Evolutionary conservation across 73 alveolate species (phyloP).

Genomic region (Paramecium primaurelia): DNA sequence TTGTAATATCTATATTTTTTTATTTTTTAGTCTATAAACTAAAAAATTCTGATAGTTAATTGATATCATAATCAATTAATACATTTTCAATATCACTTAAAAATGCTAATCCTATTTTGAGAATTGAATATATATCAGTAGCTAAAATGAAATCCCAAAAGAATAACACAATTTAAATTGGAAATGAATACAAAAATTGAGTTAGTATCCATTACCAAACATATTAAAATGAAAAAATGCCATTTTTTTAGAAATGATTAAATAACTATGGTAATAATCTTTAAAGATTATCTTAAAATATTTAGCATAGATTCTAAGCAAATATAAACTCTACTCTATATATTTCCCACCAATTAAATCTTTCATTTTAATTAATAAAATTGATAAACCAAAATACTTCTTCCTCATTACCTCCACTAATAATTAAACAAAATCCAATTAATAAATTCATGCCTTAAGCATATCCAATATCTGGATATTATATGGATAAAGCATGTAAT

Average conservation of each 20-base stretch:
- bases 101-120: not conserved
- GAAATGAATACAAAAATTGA: not conserved
- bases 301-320: not conserved
- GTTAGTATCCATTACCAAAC: conserved; percentile 21
- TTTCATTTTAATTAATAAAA: not conserved
- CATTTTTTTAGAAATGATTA: not conserved
- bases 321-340: not conserved
- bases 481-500: not conserved
- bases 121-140: not conserved
- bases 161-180: not conserved
- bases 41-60: not conserved
- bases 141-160: conserved; percentile 46
- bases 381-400: conserved; percentile 26
- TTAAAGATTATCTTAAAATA: not conserved
- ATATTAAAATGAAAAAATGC: not conserved
- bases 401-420: conserved; percentile 24
- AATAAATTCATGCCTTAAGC: conserved; percentile 14
- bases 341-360: not conserved
- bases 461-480: conserved; percentile 16
- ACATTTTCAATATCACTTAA: not conserved
- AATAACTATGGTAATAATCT: not conserved
- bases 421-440: not conserved
- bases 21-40: not conserved
- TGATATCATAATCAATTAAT: not conserved
- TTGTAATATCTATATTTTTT: not conserved